A percentile compares a stretch with the other conserved stretches of the same genome.
Conservation (phyloP, 192 early-diverging fungal species). For the Umbelopsis sp. region DNA sequence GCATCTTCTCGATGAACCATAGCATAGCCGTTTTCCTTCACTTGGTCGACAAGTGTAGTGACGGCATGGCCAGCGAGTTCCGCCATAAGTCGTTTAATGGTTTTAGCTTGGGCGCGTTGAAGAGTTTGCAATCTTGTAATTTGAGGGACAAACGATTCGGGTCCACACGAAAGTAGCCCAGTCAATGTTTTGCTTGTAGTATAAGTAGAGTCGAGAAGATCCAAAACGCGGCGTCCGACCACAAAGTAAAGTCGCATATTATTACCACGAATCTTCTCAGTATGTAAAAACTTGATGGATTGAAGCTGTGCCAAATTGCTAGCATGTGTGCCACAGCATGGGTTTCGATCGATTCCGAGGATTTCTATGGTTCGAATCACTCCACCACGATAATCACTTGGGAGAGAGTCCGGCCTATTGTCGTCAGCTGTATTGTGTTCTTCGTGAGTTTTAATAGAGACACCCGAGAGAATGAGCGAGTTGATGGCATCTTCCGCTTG, state of each 20-base stretch:
- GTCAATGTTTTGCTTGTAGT: slow-evolving; percentile 39
- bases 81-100: slow-evolving; percentile 35
- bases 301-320: slow-evolving; percentile 61
- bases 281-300: slow-evolving; percentile 62
- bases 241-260: slow-evolving; percentile 71
- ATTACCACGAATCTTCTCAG: slow-evolving; percentile 63
- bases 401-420: slow-evolving; percentile 50
- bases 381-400: slow-evolving; percentile 53
- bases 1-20: slow-evolving; percentile 48
- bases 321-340: slow-evolving; percentile 80
- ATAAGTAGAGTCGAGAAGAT: slow-evolving; percentile 39
- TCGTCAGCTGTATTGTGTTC: slow-evolving; percentile 45
- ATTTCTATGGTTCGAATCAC: slow-evolving; percentile 53
- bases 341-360: slow-evolving; percentile 56
- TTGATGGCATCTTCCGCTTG: slow-evolving; percentile 58
- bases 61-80: slow-evolving; percentile 41
- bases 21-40: slow-evolving; percentile 18
- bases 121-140: slow-evolving; percentile 40
- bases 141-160: slow-evolving; percentile 44
- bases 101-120: slow-evolving; percentile 31
- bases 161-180: slow-evolving; percentile 38
- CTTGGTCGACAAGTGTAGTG: slow-evolving; percentile 30
- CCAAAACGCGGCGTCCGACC: slow-evolving; percentile 61
- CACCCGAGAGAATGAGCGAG: slow-evolving; percentile 49
- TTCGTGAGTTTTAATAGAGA: slow-evolving; percentile 42